Evolutionary conservation across 345 rosid species (phyloP), one percentile per base, ranked within the genome.

Genomic region (Salix purpurea): DNA sequence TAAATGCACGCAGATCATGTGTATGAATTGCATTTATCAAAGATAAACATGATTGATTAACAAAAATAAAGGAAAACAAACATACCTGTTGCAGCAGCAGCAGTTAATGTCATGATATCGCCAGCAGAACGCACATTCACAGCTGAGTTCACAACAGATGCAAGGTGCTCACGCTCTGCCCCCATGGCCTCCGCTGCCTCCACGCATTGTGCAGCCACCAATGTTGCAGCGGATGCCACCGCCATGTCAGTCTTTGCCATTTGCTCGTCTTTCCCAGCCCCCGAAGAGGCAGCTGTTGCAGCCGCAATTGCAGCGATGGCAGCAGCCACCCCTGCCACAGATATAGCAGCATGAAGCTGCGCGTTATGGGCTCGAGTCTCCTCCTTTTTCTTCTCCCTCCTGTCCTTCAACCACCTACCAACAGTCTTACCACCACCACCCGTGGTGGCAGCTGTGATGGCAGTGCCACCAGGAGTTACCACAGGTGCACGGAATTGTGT

Each of bases 121-220:
- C 97, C 97, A 0, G 97, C 86, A 0, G 97, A 90, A 6, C 93
- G 86, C 23, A 95, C 97, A 71, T 88, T 93, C 7, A 95, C 96
- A 0, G 99, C 99, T 0, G 99, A 95, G 80, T 90, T 86, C n/a
- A 95, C 88, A 8, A 91, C 90, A 0, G 90, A 81, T 36, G 97
- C 89, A 36, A 94, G 83, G 39, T 89, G 91, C 16, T 92, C 95
- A 2, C 97, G 89, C 81, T 94, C 98, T 0, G 97, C 97, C 19
- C 97, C 98, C 94, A 91, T 84, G 0, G 90, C 91, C 77, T 94
- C 98, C 0, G 98, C 98, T 0, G 91, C 91, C 84, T 94, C 98
- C 2, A 92, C 92, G 5, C 98, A 94, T 71, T 94, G 97, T 0
- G 97, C 97, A 0, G 98, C 98, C 1, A 92, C 97, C 39, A 94